Conservation (phyloP, 2,329 filamentous ascomycete species). For the Xylaria polymorpha region DNA sequence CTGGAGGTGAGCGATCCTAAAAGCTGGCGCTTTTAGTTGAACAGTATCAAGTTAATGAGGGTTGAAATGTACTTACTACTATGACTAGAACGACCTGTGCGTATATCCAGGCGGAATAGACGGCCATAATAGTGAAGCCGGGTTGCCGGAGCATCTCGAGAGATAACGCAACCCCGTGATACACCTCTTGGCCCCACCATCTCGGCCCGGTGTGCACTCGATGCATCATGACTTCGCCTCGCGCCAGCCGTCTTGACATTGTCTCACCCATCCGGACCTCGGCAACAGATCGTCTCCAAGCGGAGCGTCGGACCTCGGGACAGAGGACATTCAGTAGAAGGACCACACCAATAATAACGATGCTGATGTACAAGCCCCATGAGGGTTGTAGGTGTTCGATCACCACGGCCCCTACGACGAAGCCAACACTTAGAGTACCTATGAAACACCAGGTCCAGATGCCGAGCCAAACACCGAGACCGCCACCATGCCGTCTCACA, state of each 20-base stretch:
- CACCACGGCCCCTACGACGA: slow-evolving; percentile 75
- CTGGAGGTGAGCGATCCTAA: slow-evolving; percentile 78
- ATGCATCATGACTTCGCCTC: slow-evolving; percentile 82
- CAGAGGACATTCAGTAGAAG: slow-evolving; percentile 76
- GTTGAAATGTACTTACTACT: slow-evolving; percentile 53
- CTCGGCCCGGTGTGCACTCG: slow-evolving; percentile 75
- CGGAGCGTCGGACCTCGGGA: slow-evolving; percentile 77
- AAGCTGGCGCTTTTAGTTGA: slow-evolving; percentile 53
- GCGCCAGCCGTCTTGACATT: slow-evolving; percentile 69
- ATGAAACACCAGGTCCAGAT: slow-evolving; percentile 83
- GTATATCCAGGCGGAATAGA: slow-evolving; percentile 84
- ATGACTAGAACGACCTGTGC: slow-evolving; percentile 80
- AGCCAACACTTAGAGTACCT: slow-evolving; percentile 77
- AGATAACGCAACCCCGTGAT: slow-evolving; percentile 74
- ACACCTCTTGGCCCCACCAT: slow-evolving; percentile 82
- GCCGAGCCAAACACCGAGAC: slow-evolving; percentile 82
- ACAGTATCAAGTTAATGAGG: slow-evolving; percentile 9
- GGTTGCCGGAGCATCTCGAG: slow-evolving; percentile 78
- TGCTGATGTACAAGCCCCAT: slow-evolving; percentile 81
- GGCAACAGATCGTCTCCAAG: slow-evolving; percentile 74
- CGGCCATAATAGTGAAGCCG: slow-evolving; percentile 75
- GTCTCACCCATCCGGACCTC: slow-evolving; percentile 68
- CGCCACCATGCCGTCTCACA: slow-evolving; percentile 78
- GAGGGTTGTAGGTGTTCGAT: slow-evolving; percentile 72
- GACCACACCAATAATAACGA: slow-evolving; percentile 73